Evolutionary conservation across 2,329 filamentous ascomycete genomes (phyloP), one percentile per base, ranked within the genome.

Genomic region (Aspergillus versicolor): DNA sequence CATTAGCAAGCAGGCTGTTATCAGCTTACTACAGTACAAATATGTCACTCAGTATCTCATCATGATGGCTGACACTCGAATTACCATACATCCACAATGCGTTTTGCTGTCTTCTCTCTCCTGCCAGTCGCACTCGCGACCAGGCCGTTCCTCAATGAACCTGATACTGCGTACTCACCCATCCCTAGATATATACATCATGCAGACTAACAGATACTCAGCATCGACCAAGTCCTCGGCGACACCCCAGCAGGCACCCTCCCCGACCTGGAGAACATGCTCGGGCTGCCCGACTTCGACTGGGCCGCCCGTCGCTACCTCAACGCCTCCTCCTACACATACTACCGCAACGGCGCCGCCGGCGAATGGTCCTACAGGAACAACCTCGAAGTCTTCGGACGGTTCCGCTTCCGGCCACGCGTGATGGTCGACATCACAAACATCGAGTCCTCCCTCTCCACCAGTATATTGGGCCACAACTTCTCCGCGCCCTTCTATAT

Each of bases 361-460:
- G 57, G 57, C 8, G 57, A 59, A 32, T 59, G 57, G 57, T 59
- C 57, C 8, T 59, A 59, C 42, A 27, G 57, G 4, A 59, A 59
- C 44, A 59, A 59, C 32, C 52, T 59, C 17, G 57, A 59, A 24
- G 57, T 30, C 0, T 59, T 50, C 40, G 49, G 49, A 3, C 57
- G 57, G 0, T 59, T 56, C 57, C 57, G 57, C 3, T 52, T 59
- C 43, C 41, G 30, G 21, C 57, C 57, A 11, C 53, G 53, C 41
- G 43, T 53, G 47, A 11, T 59, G 48, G 53, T 53, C 27, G 57
- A 59, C 13, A 48, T 59, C 27, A 59, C 57, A 44, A 34, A 59
- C 4, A 49, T 59, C 40, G 57, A 59, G 24, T 46, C 53, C 5
- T 52, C 57, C 3, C 53, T 59, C 0, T 40, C 57, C 2, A 56